Base-by-base conservation (phyloP, 257 asterid genomes). In the Asclepias syriaca region DNA sequence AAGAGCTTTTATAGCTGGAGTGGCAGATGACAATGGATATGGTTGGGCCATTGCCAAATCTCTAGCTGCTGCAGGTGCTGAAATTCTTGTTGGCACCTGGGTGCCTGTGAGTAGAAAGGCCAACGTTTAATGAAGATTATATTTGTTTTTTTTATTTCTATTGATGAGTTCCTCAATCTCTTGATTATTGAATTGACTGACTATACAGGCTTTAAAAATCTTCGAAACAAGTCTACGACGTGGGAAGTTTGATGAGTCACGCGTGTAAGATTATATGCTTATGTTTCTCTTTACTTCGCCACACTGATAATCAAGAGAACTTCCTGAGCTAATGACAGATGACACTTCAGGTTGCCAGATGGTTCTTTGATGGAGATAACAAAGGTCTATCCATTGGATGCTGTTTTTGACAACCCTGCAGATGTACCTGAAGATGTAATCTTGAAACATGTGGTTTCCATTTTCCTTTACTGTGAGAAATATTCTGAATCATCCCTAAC, bases 21-120 rank as follows among this genome's bases (percentile, higher is more conserved):
- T 91, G 65, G 96, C 97, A 66, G 97, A 91, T 84, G 97, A 91
- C 75, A 89, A 91, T 66, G 96, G 96, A 68, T 91, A 91, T 81
- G 97, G 97, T 40, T 91, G 97, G 97, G 97, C 97, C 66, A 91
- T 91, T 74, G 93, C 96, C 19, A 91, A 91, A 79, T 91, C 96
- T 67, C 82, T 91, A 57, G 95, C 95, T 72, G 97, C 96, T 29
- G 97, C 97, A 21, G 97, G 97, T 78, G 97, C 96, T 67, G 93
- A 86, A 74, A 86, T 91, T 87, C 91, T 91, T 29, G 82, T 91
- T 59, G 95, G 97, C 50, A 91, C 97, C 29, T 91, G 97, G 97
- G 97, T 91, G 65, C 96, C 97, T 54, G 97, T 91, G 81, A 81
- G 96, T 89, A 29, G 60, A 76, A 66, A 27, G 46, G 70, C 66